A percentile compares a stretch with the other conserved stretches of the same genome.
Evolutionary conservation across 2,329 filamentous ascomycete species (phyloP).

Genomic region (Monosporascus sp.): DNA sequence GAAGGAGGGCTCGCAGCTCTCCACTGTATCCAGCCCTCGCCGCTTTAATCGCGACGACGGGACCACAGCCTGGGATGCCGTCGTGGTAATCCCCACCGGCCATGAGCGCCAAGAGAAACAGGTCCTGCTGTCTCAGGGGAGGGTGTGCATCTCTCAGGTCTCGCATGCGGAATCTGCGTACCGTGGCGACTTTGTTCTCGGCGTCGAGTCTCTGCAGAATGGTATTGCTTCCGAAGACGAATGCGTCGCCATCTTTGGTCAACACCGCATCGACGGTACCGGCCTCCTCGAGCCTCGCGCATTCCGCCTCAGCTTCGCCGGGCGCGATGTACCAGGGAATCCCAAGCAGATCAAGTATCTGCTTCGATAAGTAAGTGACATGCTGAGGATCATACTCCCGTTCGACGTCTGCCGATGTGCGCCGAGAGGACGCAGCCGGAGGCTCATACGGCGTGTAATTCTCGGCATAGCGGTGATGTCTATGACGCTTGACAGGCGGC

Average conservation of each 20-base stretch:
- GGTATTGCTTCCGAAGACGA: constrained; percentile 41
- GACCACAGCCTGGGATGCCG: constrained; percentile 13
- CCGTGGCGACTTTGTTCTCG: constrained; percentile 7
- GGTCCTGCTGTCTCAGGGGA: constrained; percentile 9
- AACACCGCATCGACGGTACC: constrained; percentile 43
- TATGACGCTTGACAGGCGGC: not conserved
- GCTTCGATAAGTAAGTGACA: constrained; percentile 22
- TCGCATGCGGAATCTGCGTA: constrained; percentile 6
- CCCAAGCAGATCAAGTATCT: constrained; percentile 29
- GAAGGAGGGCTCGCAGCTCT: not conserved
- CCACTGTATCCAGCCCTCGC: not conserved
- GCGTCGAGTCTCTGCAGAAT: constrained; percentile 26
- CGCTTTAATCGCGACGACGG: not conserved
- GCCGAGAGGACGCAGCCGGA: constrained; percentile 4
- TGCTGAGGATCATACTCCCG: constrained; percentile 19
- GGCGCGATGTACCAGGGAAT: constrained; percentile 38
- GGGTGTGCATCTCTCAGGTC: constrained; percentile 2
- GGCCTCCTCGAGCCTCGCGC: constrained; percentile 35
- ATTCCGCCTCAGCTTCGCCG: constrained; percentile 43
- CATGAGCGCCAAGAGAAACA: constrained; percentile 19
- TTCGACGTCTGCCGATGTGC: constrained; percentile 25
- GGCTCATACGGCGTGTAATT: constrained; percentile 1
- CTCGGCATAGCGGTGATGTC: not conserved
- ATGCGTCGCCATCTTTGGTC: constrained; percentile 38
- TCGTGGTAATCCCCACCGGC: constrained; percentile 18